These are phyloP conservation scores for Tricholoma matsutake DNA, from an alignment of 768 basidiomycete species.

Conservation along the genomic window DNA sequence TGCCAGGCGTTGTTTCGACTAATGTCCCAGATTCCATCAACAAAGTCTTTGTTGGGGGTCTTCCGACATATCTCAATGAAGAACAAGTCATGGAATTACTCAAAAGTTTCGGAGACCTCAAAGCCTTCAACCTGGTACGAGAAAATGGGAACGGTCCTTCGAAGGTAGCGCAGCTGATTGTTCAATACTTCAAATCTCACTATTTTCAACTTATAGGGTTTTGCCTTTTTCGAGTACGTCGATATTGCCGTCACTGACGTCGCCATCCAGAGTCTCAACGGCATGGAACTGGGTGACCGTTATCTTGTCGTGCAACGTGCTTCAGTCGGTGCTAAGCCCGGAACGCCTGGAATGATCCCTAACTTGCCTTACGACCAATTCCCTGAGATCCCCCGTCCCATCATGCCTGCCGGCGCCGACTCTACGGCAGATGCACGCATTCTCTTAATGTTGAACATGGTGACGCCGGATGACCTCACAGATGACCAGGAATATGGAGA, in stretches of 20 bases:
- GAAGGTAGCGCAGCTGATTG: constrained; percentile 51
- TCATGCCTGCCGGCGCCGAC: constrained; percentile 78
- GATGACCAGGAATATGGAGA: constrained; percentile 94
- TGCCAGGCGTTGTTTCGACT: constrained; percentile 94
- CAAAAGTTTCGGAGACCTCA: constrained; percentile 96
- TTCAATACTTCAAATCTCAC: background rate
- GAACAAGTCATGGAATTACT: constrained; percentile 98
- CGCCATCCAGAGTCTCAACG: constrained; percentile 93
- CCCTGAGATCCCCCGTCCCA: constrained; percentile 82
- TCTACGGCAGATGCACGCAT: constrained; percentile 67
- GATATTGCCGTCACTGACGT: constrained; percentile 88
- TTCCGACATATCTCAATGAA: constrained; percentile 94
- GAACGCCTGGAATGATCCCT: constrained; percentile 58
- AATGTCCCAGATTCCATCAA: constrained; percentile 97
- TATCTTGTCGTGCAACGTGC: constrained; percentile 96
- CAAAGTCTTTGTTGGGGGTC: constrained; percentile 96
- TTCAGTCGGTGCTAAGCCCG: constrained; percentile 86
- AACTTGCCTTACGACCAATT: constrained; percentile 77
- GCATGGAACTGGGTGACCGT: constrained; percentile 96
- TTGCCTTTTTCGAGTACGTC: constrained; percentile 98
- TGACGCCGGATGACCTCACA: constrained; percentile 85
- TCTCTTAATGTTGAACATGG: constrained; percentile 98
- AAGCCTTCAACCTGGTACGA: constrained; percentile 96
- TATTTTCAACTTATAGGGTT: constrained; percentile 63
- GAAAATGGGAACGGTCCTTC: constrained; percentile 87